These are phyloP conservation scores for Aureobasidium sp. DNA, from an alignment of 2,329 filamentous ascomycete genomes.

Conservation along the genomic window DNA sequence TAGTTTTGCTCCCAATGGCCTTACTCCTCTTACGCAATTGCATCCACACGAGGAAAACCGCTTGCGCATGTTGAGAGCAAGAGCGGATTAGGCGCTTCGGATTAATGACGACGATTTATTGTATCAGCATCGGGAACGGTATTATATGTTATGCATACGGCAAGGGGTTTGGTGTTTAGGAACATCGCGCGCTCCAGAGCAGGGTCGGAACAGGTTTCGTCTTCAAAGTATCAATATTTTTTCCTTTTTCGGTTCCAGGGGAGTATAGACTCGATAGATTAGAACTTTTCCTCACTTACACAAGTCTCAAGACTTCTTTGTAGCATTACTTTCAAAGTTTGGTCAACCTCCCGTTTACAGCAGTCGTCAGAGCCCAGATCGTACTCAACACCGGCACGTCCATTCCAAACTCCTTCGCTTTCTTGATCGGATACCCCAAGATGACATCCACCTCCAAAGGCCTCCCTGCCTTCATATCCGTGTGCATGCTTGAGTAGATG, in stretches of 20 bases:
- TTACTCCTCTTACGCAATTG: conserved; percentile 1
- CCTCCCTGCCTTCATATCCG: conserved; percentile 35
- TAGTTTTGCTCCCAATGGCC: not conserved
- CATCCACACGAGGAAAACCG: conserved; percentile 9
- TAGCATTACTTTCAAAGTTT: not conserved
- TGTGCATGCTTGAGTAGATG: conserved; percentile 42
- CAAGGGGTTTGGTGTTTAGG: conserved; percentile 1
- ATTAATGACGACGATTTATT: not conserved
- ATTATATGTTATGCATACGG: not conserved
- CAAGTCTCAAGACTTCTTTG: not conserved
- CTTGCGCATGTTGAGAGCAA: conserved; percentile 6
- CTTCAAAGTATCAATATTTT: not conserved
- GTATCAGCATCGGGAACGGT: conserved; percentile 2
- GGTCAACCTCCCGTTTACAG: conserved; percentile 23
- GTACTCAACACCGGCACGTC: conserved; percentile 35
- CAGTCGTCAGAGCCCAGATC: conserved; percentile 29
- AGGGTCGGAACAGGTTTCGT: not conserved
- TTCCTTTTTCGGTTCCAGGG: not conserved
- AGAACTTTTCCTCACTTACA: not conserved
- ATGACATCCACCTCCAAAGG: conserved; percentile 44
- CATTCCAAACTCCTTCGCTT: conserved; percentile 34
- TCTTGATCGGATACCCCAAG: conserved; percentile 36
- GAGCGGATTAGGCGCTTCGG: not conserved
- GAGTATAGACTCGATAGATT: not conserved
- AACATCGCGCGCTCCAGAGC: not conserved